Evolutionary conservation across 1,284 basidiomycete genomes (phyloP).

Genomic region (Schizophyllum commune): DNA sequence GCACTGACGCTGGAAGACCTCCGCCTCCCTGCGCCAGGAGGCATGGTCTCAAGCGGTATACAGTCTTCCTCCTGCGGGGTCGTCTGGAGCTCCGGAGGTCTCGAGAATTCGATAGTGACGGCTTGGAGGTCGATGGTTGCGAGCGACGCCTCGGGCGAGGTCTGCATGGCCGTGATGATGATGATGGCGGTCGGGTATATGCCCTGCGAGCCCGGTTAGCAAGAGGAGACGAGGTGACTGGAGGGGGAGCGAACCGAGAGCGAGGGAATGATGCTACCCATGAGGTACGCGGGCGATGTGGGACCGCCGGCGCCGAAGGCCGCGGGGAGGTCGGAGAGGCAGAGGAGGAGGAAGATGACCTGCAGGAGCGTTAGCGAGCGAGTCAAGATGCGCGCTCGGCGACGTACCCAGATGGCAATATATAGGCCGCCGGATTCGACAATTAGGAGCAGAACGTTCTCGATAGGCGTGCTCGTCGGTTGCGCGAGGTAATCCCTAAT

Average conservation of each 20-base stretch:
- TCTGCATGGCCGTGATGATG: neutral
- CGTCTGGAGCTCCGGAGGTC: neutral
- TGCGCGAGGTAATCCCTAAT: conserved; percentile 8
- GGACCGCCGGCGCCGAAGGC: neutral
- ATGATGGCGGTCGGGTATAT: neutral
- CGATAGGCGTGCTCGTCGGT: conserved; percentile 1
- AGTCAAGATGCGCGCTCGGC: neutral
- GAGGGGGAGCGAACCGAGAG: neutral
- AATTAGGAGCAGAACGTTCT: conserved; percentile 9
- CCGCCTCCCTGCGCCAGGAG: neutral
- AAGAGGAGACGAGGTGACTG: neutral
- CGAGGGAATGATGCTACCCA: neutral
- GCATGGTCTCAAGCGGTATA: neutral
- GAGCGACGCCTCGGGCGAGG: neutral
- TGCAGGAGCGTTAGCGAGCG: neutral
- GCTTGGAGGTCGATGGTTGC: neutral
- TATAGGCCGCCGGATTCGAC: conserved; percentile 10
- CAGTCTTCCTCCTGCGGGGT: neutral
- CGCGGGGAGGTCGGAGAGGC: neutral
- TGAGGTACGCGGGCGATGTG: neutral
- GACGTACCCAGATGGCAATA: conserved; percentile 9
- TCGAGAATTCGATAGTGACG: neutral
- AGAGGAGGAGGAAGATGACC: neutral
- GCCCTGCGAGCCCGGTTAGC: neutral
- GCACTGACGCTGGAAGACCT: neutral